Conservation (phyloP, 352 stramenopile species). For the Globisporangium middletonii region DNA sequence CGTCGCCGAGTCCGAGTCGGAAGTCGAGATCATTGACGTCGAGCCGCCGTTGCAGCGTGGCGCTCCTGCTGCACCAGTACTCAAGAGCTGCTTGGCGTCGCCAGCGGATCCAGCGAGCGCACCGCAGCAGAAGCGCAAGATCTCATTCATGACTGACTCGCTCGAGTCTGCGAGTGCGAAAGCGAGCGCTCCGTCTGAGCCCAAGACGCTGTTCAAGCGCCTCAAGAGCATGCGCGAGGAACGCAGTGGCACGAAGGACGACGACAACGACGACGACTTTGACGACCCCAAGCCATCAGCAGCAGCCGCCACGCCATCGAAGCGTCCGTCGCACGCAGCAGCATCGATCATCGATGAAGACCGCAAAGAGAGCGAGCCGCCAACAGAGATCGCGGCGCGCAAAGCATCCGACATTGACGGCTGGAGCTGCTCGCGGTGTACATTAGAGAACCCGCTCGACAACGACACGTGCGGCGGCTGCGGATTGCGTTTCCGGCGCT, state of each 20-base stretch:
- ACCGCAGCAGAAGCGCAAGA: slow-evolving; percentile 8
- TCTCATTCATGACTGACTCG: slow-evolving; percentile 10
- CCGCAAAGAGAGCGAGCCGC: slow-evolving; percentile 35
- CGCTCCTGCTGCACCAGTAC: not conserved
- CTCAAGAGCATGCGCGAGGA: slow-evolving; percentile 21
- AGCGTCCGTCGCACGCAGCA: not conserved
- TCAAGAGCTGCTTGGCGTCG: not conserved
- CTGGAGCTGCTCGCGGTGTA: slow-evolving; percentile 79
- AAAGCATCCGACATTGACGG: slow-evolving; percentile 11
- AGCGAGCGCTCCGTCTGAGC: not conserved
- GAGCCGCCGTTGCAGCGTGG: slow-evolving; percentile 1
- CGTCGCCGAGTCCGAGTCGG: slow-evolving; percentile 7
- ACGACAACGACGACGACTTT: slow-evolving; percentile 17
- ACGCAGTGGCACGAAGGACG: no score
- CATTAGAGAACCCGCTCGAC: slow-evolving; percentile 55
- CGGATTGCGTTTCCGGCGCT: slow-evolving; percentile 59
- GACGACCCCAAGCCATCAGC: slow-evolving; percentile 2
- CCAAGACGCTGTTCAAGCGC: slow-evolving; percentile 20
- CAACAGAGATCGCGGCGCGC: slow-evolving; percentile 10
- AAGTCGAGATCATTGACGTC: slow-evolving; percentile 10
- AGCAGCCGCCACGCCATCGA: not conserved
- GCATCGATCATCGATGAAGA: slow-evolving; percentile 31
- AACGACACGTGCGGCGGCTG: slow-evolving; percentile 62
- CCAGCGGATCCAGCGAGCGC: not conserved
- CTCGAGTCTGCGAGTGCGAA: not conserved